Conservation (phyloP, 192 early-diverging fungal species). For the Globomyces pollinis-pini region DNA sequence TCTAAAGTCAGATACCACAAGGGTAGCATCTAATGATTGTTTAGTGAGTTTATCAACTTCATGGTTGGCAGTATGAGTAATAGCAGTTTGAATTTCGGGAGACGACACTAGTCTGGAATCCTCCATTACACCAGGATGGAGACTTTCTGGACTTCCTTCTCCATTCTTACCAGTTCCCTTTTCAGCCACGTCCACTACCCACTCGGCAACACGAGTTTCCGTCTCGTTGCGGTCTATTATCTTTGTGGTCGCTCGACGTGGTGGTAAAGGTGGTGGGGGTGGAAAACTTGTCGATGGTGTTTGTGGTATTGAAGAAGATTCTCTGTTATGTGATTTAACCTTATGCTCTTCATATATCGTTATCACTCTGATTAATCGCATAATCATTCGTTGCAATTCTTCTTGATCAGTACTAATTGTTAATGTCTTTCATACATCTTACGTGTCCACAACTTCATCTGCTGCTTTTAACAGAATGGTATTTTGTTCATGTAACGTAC, state of each 20-base stretch:
- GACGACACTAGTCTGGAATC: no score
- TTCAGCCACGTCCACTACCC: no score
- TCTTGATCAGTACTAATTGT: constrained; percentile 39
- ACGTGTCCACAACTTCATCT: constrained; percentile 43
- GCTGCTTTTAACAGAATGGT: constrained; percentile 37
- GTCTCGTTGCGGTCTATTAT: not conserved
- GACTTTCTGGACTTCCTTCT: no score
- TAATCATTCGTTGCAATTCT: constrained; percentile 27
- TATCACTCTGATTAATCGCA: constrained; percentile 38
- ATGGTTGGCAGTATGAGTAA: no score
- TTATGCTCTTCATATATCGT: constrained; percentile 43
- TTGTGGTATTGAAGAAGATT: not conserved
- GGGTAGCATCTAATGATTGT: no score
- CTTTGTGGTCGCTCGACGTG: not conserved
- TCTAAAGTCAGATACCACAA: no score
- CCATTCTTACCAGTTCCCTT: no score
- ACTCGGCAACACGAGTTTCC: no score
- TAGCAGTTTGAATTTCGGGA: no score
- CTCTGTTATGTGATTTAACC: not conserved
- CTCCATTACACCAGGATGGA: no score
- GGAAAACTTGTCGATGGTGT: no score
- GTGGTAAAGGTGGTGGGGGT: not conserved
- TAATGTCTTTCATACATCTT: not conserved
- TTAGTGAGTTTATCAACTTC: no score
- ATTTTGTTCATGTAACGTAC: constrained; percentile 37